Percentiles rank a stretch among this genome's conserved stretches.
phyloP scores from a whole-genome alignment of 2,329 filamentous ascomycete genomes.

The Talaromyces sp. region DNA sequence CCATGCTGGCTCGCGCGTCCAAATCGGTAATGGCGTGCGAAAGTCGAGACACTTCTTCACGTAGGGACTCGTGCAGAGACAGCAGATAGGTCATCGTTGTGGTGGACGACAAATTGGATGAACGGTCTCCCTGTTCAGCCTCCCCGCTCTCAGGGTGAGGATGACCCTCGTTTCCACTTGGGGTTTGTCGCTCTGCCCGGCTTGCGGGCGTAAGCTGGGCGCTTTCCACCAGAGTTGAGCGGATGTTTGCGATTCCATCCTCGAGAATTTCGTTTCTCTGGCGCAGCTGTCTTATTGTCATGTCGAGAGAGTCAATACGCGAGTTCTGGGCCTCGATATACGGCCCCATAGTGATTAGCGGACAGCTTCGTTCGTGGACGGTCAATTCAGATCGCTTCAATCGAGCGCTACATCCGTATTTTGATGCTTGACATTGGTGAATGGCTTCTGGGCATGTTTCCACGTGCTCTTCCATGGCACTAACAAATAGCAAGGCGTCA shows the following conservation, averaged over 20 bases:
- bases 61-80: conserved; percentile 56
- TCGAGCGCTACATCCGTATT: conserved; percentile 39
- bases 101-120: conserved; percentile 26
- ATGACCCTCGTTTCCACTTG: not conserved
- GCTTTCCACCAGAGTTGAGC: conserved; percentile 30
- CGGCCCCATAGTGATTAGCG: conserved; percentile 43
- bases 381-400: conserved; percentile 32
- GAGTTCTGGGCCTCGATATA: conserved; percentile 40
- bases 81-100: conserved; percentile 53
- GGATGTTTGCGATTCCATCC: conserved; percentile 39
- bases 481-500: conserved; percentile 25
- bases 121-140: conserved; percentile 9
- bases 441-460: conserved; percentile 32
- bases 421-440: conserved; percentile 32
- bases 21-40: conserved; percentile 52
- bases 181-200: not conserved
- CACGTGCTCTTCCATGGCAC: conserved; percentile 29
- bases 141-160: conserved; percentile 1
- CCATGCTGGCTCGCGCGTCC: conserved; percentile 57
- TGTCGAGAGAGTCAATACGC: conserved; percentile 38
- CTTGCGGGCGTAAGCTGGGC: conserved; percentile 14
- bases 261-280: conserved; percentile 45
- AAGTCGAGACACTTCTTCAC: conserved; percentile 54
- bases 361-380: conserved; percentile 45
- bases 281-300: conserved; percentile 39